phyloP scores from a whole-genome alignment of 306 rosid species.

The Trifolium pratense region DNA sequence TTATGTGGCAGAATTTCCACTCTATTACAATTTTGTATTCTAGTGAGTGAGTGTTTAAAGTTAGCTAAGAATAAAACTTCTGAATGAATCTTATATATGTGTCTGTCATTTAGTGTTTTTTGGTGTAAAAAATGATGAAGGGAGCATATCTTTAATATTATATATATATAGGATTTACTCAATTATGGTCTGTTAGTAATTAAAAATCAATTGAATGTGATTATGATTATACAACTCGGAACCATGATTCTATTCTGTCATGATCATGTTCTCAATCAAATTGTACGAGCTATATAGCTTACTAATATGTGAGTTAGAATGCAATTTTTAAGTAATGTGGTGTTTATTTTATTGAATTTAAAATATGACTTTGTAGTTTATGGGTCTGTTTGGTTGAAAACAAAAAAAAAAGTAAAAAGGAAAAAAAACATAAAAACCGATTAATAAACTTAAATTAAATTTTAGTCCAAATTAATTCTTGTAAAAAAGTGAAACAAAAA shows the following conservation, averaged over 20 bases:
- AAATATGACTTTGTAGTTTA: too few species aligned
- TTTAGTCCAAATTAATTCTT: too few species aligned
- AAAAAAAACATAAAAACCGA: too few species aligned
- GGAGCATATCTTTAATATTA: constrained; percentile 28
- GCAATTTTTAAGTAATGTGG: constrained; percentile 17
- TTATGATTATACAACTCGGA: constrained; percentile 13
- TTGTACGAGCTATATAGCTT: not conserved
- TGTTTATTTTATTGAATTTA: constrained; percentile 15
- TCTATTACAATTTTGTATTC: constrained; percentile 39
- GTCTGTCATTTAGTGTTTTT: constrained; percentile 26
- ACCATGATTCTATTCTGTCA: constrained; percentile 3
- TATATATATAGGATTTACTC: constrained; percentile 29
- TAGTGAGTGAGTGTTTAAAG: constrained; percentile 29
- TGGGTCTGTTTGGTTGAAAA: too few species aligned
- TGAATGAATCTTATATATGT: constrained; percentile 29
- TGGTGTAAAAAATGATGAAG: constrained; percentile 11
- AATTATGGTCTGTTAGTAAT: not conserved
- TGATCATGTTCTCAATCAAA: not conserved
- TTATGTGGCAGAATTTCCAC: constrained; percentile 33
- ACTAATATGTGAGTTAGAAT: not conserved
- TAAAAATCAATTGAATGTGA: constrained; percentile 13
- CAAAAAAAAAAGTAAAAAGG: too few species aligned
- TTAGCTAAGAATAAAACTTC: constrained; percentile 29
- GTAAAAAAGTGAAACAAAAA: too few species aligned
- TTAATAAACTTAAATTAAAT: too few species aligned